A percentile compares a stretch with the other conserved stretches of the same genome.
These are phyloP conservation scores for Neltuma alba DNA, from an alignment of 306 rosid genomes.

Conservation along the genomic window DNA sequence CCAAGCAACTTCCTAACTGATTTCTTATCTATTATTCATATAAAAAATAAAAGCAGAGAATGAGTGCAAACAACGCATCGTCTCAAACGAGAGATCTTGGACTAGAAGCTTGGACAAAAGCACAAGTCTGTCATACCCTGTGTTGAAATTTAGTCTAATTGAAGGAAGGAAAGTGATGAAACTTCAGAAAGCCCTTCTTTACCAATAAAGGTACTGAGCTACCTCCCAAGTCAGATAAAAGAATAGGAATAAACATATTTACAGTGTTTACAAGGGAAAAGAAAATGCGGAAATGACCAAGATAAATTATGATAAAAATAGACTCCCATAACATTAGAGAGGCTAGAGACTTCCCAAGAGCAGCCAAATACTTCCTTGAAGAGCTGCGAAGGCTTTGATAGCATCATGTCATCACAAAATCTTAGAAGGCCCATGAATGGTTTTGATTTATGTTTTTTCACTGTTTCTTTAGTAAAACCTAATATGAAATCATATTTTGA, in stretches of 20 bases:
- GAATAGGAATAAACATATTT: not conserved
- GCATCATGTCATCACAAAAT: not conserved
- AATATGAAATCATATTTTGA: slow-evolving; percentile 15
- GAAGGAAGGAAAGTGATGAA: not conserved
- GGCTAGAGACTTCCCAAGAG: not conserved
- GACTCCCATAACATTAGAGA: not conserved
- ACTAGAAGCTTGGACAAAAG: not conserved
- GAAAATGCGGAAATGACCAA: not conserved
- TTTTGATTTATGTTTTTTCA: not conserved
- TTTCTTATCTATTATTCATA: not conserved
- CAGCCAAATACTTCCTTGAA: not conserved
- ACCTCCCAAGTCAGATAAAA: not conserved
- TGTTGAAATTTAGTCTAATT: not conserved
- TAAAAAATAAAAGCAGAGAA: not conserved
- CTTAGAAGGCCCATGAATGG: not conserved
- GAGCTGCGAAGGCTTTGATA: not conserved
- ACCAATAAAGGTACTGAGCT: not conserved
- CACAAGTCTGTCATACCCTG: not conserved
- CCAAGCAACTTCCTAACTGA: no score
- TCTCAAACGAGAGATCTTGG: not conserved
- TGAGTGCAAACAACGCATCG: not conserved
- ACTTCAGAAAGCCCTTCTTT: not conserved
- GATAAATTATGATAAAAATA: not conserved
- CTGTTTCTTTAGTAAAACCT: not conserved
- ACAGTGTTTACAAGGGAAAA: not conserved